Base-by-base conservation (phyloP, 768 basidiomycete genomes). In the Naematelia encephala region DNA sequence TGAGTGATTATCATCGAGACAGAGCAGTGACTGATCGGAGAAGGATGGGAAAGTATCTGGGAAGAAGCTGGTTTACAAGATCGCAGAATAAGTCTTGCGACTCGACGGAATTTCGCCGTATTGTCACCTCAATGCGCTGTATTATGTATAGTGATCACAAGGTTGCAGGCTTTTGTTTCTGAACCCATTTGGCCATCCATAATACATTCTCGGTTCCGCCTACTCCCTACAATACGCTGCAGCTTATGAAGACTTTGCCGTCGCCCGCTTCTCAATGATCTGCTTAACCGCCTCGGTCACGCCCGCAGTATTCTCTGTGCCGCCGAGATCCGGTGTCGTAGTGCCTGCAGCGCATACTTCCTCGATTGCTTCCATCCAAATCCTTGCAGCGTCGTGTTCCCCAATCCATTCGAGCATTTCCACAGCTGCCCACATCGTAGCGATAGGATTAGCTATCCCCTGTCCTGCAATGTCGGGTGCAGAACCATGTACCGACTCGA, bases 391-490 rank as follows among this genome's bases (percentile, higher is more conserved):
- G 77, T 72, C 60, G 78, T 74, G 34, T 79, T 81, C 73, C 74
- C 76, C 81, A 0, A 80, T 66, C 74, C 77, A 80, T 25, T 75
- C 64, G 5, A 84, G 79, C 84, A 84, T 84, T 74, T 83, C 82
- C 21, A 80, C 79, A 0, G 82, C 82, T 13, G 75, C 73, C 84
- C 82, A 84, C 56, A 84, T 82, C 71, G 83, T 82, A 3, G 80
- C 83, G 19, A 84, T 75, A 1, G 83, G 83, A 62, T 84, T 84
- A 1, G 84, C 82, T 39, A 84, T 80, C 0, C 81, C 81, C 66
- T 78, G 80, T 16, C 83, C 83, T 11, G 80, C 81, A 57, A 84
- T 84, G 66, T 84, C 84, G 13, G 83, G 83, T 1, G 84, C 84
- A 26, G 82, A 82, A 13, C 84, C 84, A 61, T 84, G 83, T 11